A percentile compares a stretch with the other conserved stretches of the same genome.
phyloP scores from a whole-genome alignment of 2,329 filamentous ascomycete genomes.

The Calonectria hawksworthii region DNA sequence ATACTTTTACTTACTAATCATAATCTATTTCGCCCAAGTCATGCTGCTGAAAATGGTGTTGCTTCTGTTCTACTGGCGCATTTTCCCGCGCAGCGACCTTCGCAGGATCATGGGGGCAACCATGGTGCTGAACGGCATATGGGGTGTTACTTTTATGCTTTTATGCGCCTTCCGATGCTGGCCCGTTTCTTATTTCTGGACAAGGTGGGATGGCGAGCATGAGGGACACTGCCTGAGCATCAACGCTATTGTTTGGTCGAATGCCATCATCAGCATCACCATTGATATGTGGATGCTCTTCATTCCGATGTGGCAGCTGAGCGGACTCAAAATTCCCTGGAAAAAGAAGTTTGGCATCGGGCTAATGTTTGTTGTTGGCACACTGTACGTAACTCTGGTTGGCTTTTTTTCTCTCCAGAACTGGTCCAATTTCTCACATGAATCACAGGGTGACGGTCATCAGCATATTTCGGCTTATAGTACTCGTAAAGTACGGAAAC shows the following conservation, averaged over 20 bases:
- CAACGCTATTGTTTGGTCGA: slow-evolving; percentile 19
- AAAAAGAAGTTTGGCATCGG: slow-evolving; percentile 4
- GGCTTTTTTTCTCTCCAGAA: no score
- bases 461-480: background rate
- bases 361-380: background rate
- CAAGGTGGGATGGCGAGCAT: slow-evolving; percentile 13
- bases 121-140: background rate
- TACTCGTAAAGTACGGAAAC: background rate
- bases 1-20: slow-evolving; percentile 22
- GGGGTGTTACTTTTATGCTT: slow-evolving; percentile 1
- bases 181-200: slow-evolving; percentile 26
- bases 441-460: background rate
- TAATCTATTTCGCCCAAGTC: slow-evolving; percentile 23
- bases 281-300: slow-evolving; percentile 1
- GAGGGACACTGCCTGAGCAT: slow-evolving; percentile 16
- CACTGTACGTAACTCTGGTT: background rate
- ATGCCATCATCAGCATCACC: slow-evolving; percentile 27
- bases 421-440: background rate
- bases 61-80: slow-evolving; percentile 28
- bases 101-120: slow-evolving; percentile 23
- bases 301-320: background rate
- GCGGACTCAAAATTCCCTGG: background rate
- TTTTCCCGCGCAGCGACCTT: slow-evolving; percentile 3
- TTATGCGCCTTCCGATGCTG: slow-evolving; percentile 15
- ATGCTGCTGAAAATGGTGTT: slow-evolving; percentile 26